A percentile compares a stretch with the other conserved stretches of the same genome.
Evolutionary conservation across 2,329 filamentous ascomycete species (phyloP).

Genomic region (Alternaria novae-zelandiae): DNA sequence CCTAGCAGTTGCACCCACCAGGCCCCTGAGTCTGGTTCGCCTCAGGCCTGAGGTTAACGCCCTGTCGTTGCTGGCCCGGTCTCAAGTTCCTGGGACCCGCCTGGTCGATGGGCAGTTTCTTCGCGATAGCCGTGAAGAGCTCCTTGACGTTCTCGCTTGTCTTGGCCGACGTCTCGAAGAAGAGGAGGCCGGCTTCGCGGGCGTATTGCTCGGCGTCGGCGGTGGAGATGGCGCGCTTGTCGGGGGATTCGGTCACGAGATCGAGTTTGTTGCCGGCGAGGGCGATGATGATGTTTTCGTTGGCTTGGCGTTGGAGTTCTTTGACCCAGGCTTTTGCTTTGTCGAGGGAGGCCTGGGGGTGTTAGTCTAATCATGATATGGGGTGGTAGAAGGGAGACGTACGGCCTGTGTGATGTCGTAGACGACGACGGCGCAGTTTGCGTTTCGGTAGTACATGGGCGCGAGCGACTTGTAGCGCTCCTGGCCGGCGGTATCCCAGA

Average conservation of each 20-base stretch:
- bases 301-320: constrained; percentile 96
- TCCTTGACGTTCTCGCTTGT: constrained; percentile 95
- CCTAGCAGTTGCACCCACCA: constrained; percentile 69
- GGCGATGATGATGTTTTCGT: constrained; percentile 99
- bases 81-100: constrained; percentile 88
- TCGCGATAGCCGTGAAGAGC: constrained; percentile 95
- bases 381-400: constrained; percentile 49
- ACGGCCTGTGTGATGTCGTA: constrained; percentile 99
- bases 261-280: constrained; percentile 94
- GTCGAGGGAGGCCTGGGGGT: constrained; percentile 82
- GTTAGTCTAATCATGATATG: constrained; percentile 38
- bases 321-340: constrained; percentile 99
- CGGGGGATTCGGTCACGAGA: constrained; percentile 89
- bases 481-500: constrained; percentile 91
- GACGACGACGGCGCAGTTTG: constrained; percentile 98
- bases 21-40: constrained; percentile 64
- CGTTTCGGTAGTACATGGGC: constrained; percentile 99
- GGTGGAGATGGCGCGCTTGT: constrained; percentile 89
- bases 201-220: constrained; percentile 96
- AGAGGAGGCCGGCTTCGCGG: constrained; percentile 88
- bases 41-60: constrained; percentile 71
- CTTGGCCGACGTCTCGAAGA: constrained; percentile 99
- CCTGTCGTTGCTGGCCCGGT: constrained; percentile 62
- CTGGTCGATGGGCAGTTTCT: constrained; percentile 96
- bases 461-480: constrained; percentile 98